Conservation (phyloP, 306 rosid genomes). For the Luffa aegyptiaca region DNA sequence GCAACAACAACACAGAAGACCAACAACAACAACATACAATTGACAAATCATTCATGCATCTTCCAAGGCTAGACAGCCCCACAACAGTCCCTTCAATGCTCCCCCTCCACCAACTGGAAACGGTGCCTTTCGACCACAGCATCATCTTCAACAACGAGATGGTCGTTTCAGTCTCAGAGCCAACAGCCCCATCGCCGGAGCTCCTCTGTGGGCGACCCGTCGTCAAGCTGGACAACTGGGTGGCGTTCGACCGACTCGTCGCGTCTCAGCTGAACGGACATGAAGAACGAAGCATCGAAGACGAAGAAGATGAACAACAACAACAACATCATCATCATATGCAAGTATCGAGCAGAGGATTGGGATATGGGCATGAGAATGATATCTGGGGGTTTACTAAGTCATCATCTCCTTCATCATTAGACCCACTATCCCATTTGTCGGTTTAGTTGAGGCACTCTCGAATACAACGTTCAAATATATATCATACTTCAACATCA, state of each 20-base stretch:
- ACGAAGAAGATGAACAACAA: neutral
- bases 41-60: constrained; percentile 35
- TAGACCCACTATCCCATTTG: constrained; percentile 50
- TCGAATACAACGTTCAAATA: neutral
- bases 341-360: constrained; percentile 20
- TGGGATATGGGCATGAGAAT: constrained; percentile 20
- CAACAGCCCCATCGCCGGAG: constrained; percentile 14
- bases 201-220: neutral
- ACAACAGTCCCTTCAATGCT: constrained; percentile 23
- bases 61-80: constrained; percentile 46
- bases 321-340: constrained; percentile 10
- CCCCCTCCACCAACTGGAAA: constrained; percentile 10
- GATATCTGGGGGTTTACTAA: constrained; percentile 38
- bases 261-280: constrained; percentile 49
- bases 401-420: constrained; percentile 27
- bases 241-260: constrained; percentile 37
- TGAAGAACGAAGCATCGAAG: constrained; percentile 9
- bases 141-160: constrained; percentile 19
- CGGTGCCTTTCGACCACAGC: constrained; percentile 11
- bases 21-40: neutral
- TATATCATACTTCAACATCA: neutral
- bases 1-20: neutral
- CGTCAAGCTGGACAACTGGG: constrained; percentile 28
- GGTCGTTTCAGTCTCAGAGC: constrained; percentile 8
- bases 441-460: constrained; percentile 31